Base-by-base conservation (phyloP, 345 rosid species). In the Populus tremula region DNA sequence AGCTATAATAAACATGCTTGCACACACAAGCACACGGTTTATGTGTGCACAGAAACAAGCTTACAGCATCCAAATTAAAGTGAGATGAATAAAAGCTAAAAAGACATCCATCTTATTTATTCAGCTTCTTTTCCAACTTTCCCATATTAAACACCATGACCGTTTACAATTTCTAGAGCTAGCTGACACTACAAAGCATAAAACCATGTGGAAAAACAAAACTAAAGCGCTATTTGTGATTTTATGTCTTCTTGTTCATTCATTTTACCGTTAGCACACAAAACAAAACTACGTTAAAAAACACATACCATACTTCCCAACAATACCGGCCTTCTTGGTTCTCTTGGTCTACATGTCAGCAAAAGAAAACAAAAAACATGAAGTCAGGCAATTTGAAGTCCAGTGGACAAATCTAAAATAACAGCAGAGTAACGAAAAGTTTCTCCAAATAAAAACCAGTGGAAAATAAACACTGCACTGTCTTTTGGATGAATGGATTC, bases 241-340 rank as follows among this genome's bases (percentile, higher is more conserved):
- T 47, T 13, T 47, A 47, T 47, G 50, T 13, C 50, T 12, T 47
- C 50, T 47, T 47, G 3, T 47, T 14, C 17, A 4, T 47, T 47
- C 50, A 47, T 47, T 47, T 47, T 47, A 47, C 50, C 50, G 17
- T 47, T 47, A 14, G 17, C 50, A 14, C 4, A 13, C 12, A 9
- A 2, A 33, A n/a, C 43, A 9, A 20, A 72, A 20, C 45, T 4
- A 63, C 6, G 29, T 21, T 4, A 50, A 38, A 39, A 47, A 62
- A 17, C 2, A 38, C 82, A 35, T 83, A 90, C 94, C 94, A 83
- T 90, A 90, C 16, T 90, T 90, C 8, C 94, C 94, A 8, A 90
- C 91, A 76, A 90, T 90, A 62, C 94, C 94, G 0, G 89, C 94
- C 90, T 90, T 90, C 94, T 90, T 90, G 67, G 94, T 90, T 80